Evolutionary conservation across 805 yeast species (phyloP), one percentile per base, ranked within the genome.

Genomic region (Yarrowia porcina): DNA sequence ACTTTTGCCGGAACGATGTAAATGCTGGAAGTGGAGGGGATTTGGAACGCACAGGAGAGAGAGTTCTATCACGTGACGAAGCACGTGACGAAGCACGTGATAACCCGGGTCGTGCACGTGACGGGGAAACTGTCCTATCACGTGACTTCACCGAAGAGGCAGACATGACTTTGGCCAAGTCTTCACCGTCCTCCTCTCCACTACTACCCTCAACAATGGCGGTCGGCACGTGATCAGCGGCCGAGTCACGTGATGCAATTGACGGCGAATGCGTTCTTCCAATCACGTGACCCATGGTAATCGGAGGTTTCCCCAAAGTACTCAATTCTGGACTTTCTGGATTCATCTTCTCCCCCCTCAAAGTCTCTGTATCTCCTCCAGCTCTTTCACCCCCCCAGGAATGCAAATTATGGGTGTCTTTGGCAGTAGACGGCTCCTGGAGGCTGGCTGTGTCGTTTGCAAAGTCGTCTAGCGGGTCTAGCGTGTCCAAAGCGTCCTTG

Each of bases 401-500:
- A 44, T 44, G 49, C 52, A 45, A 30, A 27, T 42, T 42, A 8
- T 28, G 36, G 12, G 18, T 45, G 52, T 3, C 15, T 15, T 45
- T 45, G 8, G 52, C 52, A 1, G 52, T 45, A 1, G 52, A 28
- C 18, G 30, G 25, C 18, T 45, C 52, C 25, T 12, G 52, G 28
- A 12, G 7, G 18, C 35, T 27, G n/a, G 12, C 47, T 7, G 13
- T 27, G 27, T 45, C 52, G 15, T 15, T 18, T 8, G 20, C 28
- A 4, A 25, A 8, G 28, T n/a, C n/a, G n/a, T n/a, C n/a, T n/a
- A n/a, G 18, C 5, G 27, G 35, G 5, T 18, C 15, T 23, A 30
- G 30, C 18, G 36, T 42, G n/a, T 52, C 59, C 18, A 52, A 28
- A 1, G 59, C 59, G 59, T 52, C 59, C 18, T 52, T 35, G 38